Conservation (phyloP, 2,329 filamentous ascomycete genomes). For the Geosmithia flava region DNA sequence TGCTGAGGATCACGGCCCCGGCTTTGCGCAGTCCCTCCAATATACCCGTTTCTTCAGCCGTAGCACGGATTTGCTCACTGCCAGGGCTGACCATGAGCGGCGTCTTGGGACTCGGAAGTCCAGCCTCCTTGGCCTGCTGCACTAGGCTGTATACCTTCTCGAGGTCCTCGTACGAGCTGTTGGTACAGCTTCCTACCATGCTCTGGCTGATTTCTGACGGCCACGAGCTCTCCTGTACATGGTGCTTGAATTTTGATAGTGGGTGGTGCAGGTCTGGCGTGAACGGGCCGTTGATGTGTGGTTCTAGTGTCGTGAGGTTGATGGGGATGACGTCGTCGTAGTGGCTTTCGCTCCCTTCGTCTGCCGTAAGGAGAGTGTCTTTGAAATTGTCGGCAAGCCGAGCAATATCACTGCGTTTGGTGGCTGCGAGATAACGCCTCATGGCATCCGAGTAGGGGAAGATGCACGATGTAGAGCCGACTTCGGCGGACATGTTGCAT, state of each 20-base stretch:
- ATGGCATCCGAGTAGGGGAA: conserved; percentile 21
- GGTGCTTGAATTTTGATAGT: conserved; percentile 14
- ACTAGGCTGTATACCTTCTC: conserved; percentile 14
- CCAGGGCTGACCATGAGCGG: conserved; percentile 18
- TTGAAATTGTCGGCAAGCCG: conserved; percentile 10
- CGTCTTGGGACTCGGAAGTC: conserved; percentile 13
- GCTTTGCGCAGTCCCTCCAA: conserved; percentile 13
- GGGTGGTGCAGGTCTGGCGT: conserved; percentile 20
- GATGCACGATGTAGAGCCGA: conserved; percentile 21
- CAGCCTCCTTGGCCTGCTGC: conserved; percentile 15
- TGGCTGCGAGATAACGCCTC: conserved; percentile 16
- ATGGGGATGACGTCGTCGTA: conserved; percentile 22
- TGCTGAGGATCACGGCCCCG: conserved; percentile 17
- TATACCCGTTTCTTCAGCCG: conserved; percentile 15
- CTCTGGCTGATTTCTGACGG: conserved; percentile 13
- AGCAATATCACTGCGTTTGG: conserved; percentile 12
- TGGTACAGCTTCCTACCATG: conserved; percentile 21
- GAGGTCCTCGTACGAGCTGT: conserved; percentile 22
- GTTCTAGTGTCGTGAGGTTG: conserved; percentile 17
- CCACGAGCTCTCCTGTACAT: conserved; percentile 14
- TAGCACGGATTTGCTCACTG: conserved; percentile 19
- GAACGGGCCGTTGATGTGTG: conserved; percentile 20
- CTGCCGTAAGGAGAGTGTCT: conserved; percentile 11
- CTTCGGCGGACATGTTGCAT: conserved; percentile 23
- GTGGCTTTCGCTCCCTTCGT: conserved; percentile 14